Evolutionary conservation across 2,329 filamentous ascomycete species (phyloP), one percentile per base, ranked within the genome.

Genomic region (Cladosporium phlei): DNA sequence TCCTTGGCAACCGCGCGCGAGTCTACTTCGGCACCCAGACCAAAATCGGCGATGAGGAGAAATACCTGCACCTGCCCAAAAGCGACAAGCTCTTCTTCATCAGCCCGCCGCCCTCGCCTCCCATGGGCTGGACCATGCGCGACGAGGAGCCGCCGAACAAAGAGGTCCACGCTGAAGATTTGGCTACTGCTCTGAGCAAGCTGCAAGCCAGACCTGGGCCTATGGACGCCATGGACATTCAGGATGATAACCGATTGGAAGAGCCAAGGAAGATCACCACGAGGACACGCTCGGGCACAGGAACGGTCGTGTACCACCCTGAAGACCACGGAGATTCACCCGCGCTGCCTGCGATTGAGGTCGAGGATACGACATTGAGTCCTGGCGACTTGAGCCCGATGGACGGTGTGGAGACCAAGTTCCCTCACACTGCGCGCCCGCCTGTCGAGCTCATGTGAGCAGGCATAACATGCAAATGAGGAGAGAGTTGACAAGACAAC

Each of bases 1-100:
- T 91, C 55, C 78, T 90, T 69, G 86, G 85, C 58, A 75, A 83
- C 64, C 73, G 76, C 46, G 77, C 84, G 58, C 77, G 78, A 53
- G 78, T 88, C 57, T 89, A 78, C 66, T 79, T 80, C 55, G 77
- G 77, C 55, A 65, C 70, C 50, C 65, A 65, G 8, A 77, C 77
- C 22, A 71, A 75, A 8, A 65, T 77, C 49, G 50, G 63, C 56
- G 3, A 46, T 10, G 60, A 73, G 40, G 51, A 55, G 6, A 59
- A 59, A 25, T 64, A 70, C 30, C 63, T 65, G 33, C 72, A 78
- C 47, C 69, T 80, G 8, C 80, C 80, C 2, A 74, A 81, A 47
- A 68, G 71, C 40, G 73, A 79, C 49, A 82, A 81, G 59, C 67
- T 83, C 34, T 83, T 83, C 71, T 83, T 84, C 65, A 83, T 84